These are phyloP conservation scores for Alternaria ventricosa DNA, from an alignment of 2,329 filamentous ascomycete species.

Conservation along the genomic window DNA sequence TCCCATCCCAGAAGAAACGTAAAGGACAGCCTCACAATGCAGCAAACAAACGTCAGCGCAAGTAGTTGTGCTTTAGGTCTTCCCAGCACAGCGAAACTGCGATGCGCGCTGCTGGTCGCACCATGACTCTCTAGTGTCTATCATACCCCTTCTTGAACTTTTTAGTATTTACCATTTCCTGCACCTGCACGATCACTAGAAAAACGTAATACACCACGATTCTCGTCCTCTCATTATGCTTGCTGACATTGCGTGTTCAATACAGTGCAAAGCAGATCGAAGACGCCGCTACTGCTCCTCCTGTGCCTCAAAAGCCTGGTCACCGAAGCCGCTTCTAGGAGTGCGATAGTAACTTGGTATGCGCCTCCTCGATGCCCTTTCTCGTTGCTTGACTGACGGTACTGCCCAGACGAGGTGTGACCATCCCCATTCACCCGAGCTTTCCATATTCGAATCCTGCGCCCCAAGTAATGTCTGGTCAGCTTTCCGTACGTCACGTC, in stretches of 20 bases:
- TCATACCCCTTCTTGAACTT: conserved; percentile 16
- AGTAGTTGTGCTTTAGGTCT: conserved; percentile 22
- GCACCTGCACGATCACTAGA: conserved; percentile 29
- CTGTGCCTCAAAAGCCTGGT: conserved; percentile 12
- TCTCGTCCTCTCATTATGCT: conserved; percentile 16
- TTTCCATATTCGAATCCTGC: not conserved
- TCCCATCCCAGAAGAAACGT: conserved; percentile 29
- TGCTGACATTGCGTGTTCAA: conserved; percentile 11
- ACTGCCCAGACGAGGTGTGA: conserved; percentile 10
- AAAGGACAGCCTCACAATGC: conserved; percentile 43
- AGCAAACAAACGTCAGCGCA: conserved; percentile 41
- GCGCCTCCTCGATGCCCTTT: not conserved
- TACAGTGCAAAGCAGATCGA: conserved; percentile 22
- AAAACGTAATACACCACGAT: conserved; percentile 40
- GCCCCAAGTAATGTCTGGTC: conserved; percentile 9
- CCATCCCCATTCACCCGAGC: conserved; percentile 1
- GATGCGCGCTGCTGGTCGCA: not conserved
- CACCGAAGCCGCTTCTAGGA: conserved; percentile 25
- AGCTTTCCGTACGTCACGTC: not conserved
- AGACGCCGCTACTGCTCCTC: conserved; percentile 2
- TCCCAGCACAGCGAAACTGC: conserved; percentile 7
- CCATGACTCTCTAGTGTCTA: conserved; percentile 4
- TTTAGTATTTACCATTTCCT: conserved; percentile 22
- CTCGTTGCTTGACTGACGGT: conserved; percentile 1
- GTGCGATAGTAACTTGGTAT: conserved; percentile 9